Percentiles rank a stretch among this genome's conserved stretches.
Evolutionary conservation across 2,329 filamentous ascomycete species (phyloP).

Genomic region (Penicillium expansum): DNA sequence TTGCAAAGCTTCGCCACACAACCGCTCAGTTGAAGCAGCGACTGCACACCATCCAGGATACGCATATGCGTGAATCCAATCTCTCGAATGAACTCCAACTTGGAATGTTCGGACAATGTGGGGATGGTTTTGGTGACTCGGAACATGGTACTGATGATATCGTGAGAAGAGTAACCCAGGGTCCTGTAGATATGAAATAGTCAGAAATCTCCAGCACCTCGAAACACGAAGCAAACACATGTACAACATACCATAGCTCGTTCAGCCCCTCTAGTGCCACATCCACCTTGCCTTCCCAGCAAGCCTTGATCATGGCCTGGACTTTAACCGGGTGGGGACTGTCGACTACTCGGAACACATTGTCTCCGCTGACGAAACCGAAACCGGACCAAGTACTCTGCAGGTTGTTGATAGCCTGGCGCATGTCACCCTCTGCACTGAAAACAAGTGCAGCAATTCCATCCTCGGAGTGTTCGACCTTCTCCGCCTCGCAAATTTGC

Average conservation of each 20-base stretch:
- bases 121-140: conserved; percentile 94
- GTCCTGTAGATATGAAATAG: conserved; percentile 48
- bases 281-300: conserved; percentile 88
- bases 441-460: conserved; percentile 95
- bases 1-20: conserved; percentile 88
- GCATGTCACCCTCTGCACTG: conserved; percentile 96
- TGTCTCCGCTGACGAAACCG: conserved; percentile 94
- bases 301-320: conserved; percentile 97
- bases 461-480: conserved; percentile 87
- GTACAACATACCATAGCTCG: conserved; percentile 70
- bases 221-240: not conserved
- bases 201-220: conserved; percentile 2
- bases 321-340: conserved; percentile 97
- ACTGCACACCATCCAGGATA: conserved; percentile 96
- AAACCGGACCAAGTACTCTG: conserved; percentile 93
- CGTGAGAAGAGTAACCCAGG: conserved; percentile 95
- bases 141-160: conserved; percentile 99
- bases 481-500: conserved; percentile 90
- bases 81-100: conserved; percentile 96
- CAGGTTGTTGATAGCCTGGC: conserved; percentile 97
- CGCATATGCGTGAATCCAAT: conserved; percentile 99
- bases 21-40: conserved; percentile 86
- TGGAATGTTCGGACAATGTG: conserved; percentile 86
- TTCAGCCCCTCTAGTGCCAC: conserved; percentile 79
- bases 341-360: conserved; percentile 97